A percentile compares a stretch with the other conserved stretches of the same genome.
These are phyloP conservation scores for Paspalum notatum DNA, from an alignment of 176 grass and related monocot species.

Conservation along the genomic window DNA sequence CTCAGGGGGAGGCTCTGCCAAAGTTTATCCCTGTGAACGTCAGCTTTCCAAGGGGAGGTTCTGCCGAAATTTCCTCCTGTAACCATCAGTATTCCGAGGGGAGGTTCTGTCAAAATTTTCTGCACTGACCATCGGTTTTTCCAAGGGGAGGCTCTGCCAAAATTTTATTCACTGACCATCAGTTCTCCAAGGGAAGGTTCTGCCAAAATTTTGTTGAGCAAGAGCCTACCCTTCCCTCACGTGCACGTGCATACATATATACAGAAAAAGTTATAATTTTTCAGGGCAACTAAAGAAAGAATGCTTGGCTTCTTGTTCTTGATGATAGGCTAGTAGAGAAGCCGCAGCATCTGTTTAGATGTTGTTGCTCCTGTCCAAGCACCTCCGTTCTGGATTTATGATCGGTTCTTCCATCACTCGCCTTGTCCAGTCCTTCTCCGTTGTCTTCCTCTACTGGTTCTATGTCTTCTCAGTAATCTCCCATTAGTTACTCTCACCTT, in stretches of 20 bases:
- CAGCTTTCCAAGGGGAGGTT: background rate
- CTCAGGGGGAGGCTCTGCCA: background rate
- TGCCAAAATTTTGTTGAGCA: constrained; percentile 40
- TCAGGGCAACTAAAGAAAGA: constrained; percentile 32
- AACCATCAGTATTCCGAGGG: background rate
- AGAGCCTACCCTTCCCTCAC: background rate
- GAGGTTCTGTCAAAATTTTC: constrained; percentile 53
- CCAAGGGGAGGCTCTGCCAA: constrained; percentile 50
- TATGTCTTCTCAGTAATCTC: constrained; percentile 88
- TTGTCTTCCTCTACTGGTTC: constrained; percentile 99
- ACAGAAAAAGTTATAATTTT: background rate
- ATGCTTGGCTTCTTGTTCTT: constrained; percentile 23
- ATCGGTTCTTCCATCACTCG: constrained; percentile 62
- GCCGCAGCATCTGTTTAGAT: constrained; percentile 44
- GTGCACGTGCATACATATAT: background rate
- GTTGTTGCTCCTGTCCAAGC: constrained; percentile 73
- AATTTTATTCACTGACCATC: constrained; percentile 27
- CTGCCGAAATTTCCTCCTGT: background rate
- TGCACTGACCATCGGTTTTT: background rate
- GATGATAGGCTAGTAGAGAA: constrained; percentile 49
- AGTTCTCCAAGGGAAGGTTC: constrained; percentile 35
- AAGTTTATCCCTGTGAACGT: background rate
- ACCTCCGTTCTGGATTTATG: constrained; percentile 76
- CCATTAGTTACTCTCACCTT: constrained; percentile 7
- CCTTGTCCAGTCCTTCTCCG: constrained; percentile 98